Evolutionary conservation across 2,329 filamentous ascomycete species (phyloP).

Genomic region (Sporothrix brunneoviolacea): DNA sequence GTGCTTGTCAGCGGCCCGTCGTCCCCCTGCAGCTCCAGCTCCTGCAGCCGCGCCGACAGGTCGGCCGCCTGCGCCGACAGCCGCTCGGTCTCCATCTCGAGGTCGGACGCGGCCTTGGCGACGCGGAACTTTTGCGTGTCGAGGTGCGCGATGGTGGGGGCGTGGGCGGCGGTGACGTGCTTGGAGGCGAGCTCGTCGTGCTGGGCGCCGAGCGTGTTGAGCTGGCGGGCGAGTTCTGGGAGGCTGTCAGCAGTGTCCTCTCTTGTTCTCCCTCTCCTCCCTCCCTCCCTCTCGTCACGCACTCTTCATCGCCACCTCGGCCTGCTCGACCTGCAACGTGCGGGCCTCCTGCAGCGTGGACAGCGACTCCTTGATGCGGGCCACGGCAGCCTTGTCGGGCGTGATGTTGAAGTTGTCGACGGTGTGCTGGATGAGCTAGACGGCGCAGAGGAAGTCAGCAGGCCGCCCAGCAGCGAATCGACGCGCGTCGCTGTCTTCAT

Average conservation of each 20-base stretch:
- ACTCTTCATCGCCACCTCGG: conserved; percentile 60
- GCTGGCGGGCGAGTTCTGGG: conserved; percentile 61
- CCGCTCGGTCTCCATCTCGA: conserved; percentile 94
- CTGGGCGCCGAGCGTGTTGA: conserved; percentile 67
- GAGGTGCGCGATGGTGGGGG: conserved; percentile 74
- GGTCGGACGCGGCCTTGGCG: conserved; percentile 82
- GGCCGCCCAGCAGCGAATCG: not conserved
- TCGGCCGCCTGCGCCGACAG: conserved; percentile 71
- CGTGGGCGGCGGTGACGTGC: conserved; percentile 74
- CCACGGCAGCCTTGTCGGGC: conserved; percentile 76
- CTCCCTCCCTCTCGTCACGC: conserved; percentile 13
- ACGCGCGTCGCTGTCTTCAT: no score
- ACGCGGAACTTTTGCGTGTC: conserved; percentile 92
- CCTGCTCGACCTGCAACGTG: conserved; percentile 65
- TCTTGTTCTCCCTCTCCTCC: not conserved
- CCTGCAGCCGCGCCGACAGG: conserved; percentile 66
- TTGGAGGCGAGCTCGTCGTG: conserved; percentile 67
- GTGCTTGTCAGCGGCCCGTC: conserved; percentile 48
- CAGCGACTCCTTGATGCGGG: conserved; percentile 78
- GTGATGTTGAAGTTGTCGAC: conserved; percentile 92
- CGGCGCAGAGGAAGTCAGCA: not conserved
- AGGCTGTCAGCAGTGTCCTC: conserved; percentile 9
- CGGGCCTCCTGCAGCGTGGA: conserved; percentile 78
- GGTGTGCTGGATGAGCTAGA: conserved; percentile 81
- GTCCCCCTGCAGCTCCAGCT: conserved; percentile 79